Conservation (phyloP, 768 basidiomycete species). For the Hypholoma fasciculare region DNA sequence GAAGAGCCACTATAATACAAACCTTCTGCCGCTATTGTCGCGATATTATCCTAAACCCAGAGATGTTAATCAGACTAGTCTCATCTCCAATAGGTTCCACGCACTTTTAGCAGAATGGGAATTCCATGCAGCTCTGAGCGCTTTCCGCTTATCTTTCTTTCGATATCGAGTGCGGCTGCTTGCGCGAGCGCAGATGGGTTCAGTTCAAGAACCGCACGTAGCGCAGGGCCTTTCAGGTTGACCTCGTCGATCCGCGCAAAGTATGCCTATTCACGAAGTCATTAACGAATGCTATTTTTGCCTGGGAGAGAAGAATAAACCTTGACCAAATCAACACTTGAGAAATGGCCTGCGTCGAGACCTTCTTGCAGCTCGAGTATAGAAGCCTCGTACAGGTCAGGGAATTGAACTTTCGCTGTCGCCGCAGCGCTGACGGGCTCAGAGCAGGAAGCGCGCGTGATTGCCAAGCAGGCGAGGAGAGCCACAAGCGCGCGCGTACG, state of each 20-base stretch:
- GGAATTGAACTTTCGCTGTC: conserved; percentile 21
- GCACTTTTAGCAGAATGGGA: conserved; percentile 49
- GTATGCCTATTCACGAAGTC: conserved; percentile 46
- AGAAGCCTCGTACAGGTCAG: conserved; percentile 63
- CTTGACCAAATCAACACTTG: conserved; percentile 62
- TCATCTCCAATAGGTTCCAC: neutral
- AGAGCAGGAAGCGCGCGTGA: neutral
- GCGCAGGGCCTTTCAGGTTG: conserved; percentile 53
- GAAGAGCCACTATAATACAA: neutral
- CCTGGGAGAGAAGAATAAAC: conserved; percentile 25
- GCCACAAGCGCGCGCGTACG: neutral
- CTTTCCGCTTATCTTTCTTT: conserved; percentile 38
- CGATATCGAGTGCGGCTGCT: conserved; percentile 50
- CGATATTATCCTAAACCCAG: conserved; percentile 42
- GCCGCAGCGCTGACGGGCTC: neutral
- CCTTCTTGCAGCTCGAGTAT: conserved; percentile 55
- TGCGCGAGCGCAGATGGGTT: conserved; percentile 52
- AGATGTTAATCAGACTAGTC: neutral
- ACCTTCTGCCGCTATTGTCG: conserved; percentile 45
- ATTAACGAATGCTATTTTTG: neutral
- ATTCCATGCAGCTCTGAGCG: conserved; percentile 55
- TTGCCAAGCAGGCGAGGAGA: neutral
- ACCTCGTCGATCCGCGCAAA: conserved; percentile 68
- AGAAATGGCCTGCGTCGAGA: conserved; percentile 47
- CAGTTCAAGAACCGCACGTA: conserved; percentile 59